Evolutionary conservation across 805 yeast genomes (phyloP).

Genomic region (Blastobotrys chiropterorum): DNA sequence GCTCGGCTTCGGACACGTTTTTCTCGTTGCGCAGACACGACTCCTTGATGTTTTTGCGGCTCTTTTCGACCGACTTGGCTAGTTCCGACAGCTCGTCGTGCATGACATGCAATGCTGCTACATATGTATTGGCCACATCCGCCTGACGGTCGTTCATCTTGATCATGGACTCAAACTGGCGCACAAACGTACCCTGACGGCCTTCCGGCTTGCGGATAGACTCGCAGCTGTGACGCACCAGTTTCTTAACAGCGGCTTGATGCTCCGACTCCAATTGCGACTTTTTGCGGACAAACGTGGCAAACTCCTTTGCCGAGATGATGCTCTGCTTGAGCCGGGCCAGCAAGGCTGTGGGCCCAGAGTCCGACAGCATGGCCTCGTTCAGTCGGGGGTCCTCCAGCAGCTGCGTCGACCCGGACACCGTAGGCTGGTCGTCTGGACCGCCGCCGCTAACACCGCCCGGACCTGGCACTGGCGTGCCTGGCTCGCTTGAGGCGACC

Average conservation of each 20-base stretch:
- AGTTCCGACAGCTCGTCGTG: constrained; percentile 75
- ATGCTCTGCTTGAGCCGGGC: constrained; percentile 72
- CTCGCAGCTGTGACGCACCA: constrained; percentile 50
- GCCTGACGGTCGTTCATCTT: constrained; percentile 72
- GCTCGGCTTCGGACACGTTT: constrained; percentile 75
- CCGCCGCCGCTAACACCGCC: too few relatives aligned
- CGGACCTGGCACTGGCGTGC: neutral
- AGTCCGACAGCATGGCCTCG: constrained; percentile 33
- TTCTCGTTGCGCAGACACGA: constrained; percentile 76
- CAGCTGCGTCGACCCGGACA: constrained; percentile 18
- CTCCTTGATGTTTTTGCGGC: constrained; percentile 75
- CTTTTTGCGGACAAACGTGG: constrained; percentile 70
- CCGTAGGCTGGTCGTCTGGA: neutral
- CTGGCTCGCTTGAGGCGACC: neutral
- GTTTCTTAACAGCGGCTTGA: constrained; percentile 64
- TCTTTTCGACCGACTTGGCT: constrained; percentile 58
- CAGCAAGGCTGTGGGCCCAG: constrained; percentile 68
- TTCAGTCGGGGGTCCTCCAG: constrained; percentile 31
- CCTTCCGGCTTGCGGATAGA: constrained; percentile 43
- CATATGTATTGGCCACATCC: constrained; percentile 68
- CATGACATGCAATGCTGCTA: constrained; percentile 76
- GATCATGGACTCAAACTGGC: constrained; percentile 60
- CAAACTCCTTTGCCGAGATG: constrained; percentile 77
- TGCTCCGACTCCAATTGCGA: constrained; percentile 76
- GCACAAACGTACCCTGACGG: constrained; percentile 60